phyloP scores from a whole-genome alignment of 345 rosid species.

The Populus ilicifolia region DNA sequence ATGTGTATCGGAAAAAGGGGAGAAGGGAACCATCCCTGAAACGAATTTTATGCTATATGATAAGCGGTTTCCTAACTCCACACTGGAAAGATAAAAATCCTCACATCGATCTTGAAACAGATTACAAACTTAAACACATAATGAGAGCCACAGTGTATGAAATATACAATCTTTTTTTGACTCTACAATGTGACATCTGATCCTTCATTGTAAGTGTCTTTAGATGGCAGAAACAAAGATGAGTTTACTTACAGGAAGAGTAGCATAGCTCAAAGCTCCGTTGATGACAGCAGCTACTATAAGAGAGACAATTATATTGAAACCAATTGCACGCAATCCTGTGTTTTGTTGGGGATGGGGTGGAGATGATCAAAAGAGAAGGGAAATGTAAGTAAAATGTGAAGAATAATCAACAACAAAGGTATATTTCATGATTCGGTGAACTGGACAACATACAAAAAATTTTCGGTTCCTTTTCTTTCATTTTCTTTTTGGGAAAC shows the following conservation, averaged over 20 bases:
- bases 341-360: background rate
- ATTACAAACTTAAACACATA: too few relatives aligned
- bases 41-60: background rate
- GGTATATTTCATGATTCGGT: background rate
- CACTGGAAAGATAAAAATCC: background rate
- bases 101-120: background rate
- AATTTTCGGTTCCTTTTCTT: background rate
- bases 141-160: background rate
- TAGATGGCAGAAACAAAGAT: background rate
- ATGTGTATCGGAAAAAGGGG: constrained; percentile 69
- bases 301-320: constrained; percentile 54
- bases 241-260: constrained; percentile 51
- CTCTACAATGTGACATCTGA: background rate
- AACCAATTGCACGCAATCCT: constrained; percentile 65
- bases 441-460: background rate
- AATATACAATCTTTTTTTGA: too few relatives aligned
- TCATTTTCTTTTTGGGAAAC: background rate
- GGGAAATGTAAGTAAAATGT: background rate
- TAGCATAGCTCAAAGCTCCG: constrained; percentile 48
- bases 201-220: background rate
- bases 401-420: background rate
- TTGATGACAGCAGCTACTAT: constrained; percentile 44
- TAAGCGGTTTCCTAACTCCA: background rate
- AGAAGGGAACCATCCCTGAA: constrained; percentile 76
- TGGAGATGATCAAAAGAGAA: background rate